A percentile compares a stretch with the other conserved stretches of the same genome.
Conservation (phyloP, 1,284 basidiomycete species). For the Malassezia pachydermatis region DNA sequence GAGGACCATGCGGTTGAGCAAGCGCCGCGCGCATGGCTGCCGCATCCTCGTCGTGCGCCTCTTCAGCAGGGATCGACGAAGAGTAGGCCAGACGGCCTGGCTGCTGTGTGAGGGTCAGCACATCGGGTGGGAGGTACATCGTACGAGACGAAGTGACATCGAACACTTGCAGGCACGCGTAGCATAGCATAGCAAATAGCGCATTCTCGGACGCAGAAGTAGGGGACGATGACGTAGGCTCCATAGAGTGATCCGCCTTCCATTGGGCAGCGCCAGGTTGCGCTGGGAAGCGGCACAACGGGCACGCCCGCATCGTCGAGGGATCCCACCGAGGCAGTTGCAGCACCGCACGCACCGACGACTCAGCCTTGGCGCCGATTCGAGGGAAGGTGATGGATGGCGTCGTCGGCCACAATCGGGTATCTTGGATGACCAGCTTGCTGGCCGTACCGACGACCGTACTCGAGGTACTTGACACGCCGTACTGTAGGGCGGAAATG, state of each 20-base stretch:
- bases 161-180: conserved; percentile 23
- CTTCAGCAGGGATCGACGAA: background rate
- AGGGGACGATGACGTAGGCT: background rate
- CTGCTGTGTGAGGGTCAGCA: background rate
- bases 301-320: conserved; percentile 22
- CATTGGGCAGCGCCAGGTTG: conserved; percentile 26
- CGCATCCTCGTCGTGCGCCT: background rate
- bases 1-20: conserved; percentile 2
- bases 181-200: conserved; percentile 19
- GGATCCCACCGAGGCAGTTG: conserved; percentile 16
- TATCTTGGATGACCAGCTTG: conserved; percentile 35
- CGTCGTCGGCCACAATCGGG: background rate
- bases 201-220: background rate
- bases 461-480: conserved; percentile 38
- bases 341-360: conserved; percentile 23
- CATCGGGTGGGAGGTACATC: conserved; percentile 8
- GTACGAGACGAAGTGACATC: conserved; percentile 8
- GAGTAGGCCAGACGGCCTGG: background rate
- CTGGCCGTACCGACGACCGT: conserved; percentile 35
- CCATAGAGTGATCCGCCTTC: conserved; percentile 33
- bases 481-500: conserved; percentile 33
- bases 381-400: conserved; percentile 11
- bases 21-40: background rate
- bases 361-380: conserved; percentile 26
- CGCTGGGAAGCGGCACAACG: conserved; percentile 33